Base-by-base conservation (phyloP, 257 asterid genomes). In the Plectranthus barbatus region DNA sequence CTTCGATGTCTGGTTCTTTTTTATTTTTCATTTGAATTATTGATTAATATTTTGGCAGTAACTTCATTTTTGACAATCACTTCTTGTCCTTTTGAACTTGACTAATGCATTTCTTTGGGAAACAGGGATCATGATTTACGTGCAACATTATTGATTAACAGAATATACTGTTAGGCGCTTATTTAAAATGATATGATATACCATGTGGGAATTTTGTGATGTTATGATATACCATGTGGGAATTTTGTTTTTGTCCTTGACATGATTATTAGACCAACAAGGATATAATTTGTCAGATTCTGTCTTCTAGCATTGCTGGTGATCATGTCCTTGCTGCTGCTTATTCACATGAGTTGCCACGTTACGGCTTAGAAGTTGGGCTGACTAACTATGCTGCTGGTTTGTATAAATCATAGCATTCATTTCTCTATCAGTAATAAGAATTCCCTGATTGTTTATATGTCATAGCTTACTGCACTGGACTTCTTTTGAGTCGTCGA, bases 401-500 rank as follows among this genome's bases (percentile, higher is more conserved):
- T n/a, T n/a, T n/a, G n/a, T n/a, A n/a, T n/a, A n/a, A 42, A 87
- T 91, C 84, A 76, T 40, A 26, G n/a, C 26, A 17, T 54, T 23
- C 52, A n/a, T 34, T 6, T 37, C 49, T 9, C 23, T 9, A 9
- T 18, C 9, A 7, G 11, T 9, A 9, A 7, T 54, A 54, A 26
- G 5, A 56, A 14, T 15, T 9, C 23, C 9, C 49, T 26, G 4
- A 57, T 21, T 49, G 42, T n/a, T n/a, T 6, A 14, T 36, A 23
- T 20, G 15, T 50, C 19, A 52, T 75, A 86, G 92, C 95, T 10
- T 86, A 84, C 63, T 82, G 90, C 36, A 84, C 95, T 1, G 96
- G 95, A 5, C 91, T 88, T 68, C 87, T 88, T 7, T 63, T 88
- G 72, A 95, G 93, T 47, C 80, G 95, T 45, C 90, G 96, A n/a